Evolutionary conservation across 208 protist genomes (phyloP).

Genomic region (Crithidia expoeki): DNA sequence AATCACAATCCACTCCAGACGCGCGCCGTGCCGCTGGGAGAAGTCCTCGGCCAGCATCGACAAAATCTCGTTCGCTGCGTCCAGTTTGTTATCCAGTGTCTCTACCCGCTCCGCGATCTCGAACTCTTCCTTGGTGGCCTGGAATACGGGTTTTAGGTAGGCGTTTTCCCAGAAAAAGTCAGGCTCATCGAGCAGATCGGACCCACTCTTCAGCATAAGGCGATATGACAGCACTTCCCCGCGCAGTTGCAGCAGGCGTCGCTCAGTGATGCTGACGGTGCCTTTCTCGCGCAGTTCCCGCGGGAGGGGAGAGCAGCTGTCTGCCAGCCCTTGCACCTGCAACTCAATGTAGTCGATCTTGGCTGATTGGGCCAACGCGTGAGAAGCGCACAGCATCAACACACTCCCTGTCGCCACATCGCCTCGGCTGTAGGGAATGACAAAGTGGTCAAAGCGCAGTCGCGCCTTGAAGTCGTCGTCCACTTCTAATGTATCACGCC

Average conservation of each 20-base stretch:
- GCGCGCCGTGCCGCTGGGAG: conserved; percentile 72
- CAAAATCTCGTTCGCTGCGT: conserved; percentile 77
- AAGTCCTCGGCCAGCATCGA: conserved; percentile 82
- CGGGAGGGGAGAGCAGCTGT: conserved; percentile 74
- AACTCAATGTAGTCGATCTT: conserved; percentile 87
- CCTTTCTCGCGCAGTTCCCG: conserved; percentile 68
- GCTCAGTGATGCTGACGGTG: conserved; percentile 63
- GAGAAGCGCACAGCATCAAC: conserved; percentile 70
- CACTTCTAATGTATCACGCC: conserved; percentile 56
- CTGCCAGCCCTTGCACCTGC: conserved; percentile 69
- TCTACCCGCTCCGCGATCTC: conserved; percentile 66
- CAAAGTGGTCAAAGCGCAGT: conserved; percentile 75
- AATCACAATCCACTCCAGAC: conserved; percentile 87
- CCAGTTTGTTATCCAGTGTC: conserved; percentile 79
- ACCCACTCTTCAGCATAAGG: conserved; percentile 81
- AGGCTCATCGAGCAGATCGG: conserved; percentile 80
- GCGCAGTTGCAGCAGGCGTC: conserved; percentile 65
- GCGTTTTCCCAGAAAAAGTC: conserved; percentile 87
- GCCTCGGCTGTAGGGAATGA: conserved; percentile 67
- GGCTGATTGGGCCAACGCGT: conserved; percentile 78
- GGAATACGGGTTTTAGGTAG: conserved; percentile 80
- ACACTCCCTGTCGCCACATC: conserved; percentile 64
- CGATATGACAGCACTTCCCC: conserved; percentile 79
- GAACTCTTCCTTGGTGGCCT: conserved; percentile 77
- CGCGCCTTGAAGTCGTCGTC: conserved; percentile 71